Conservation (phyloP, 768 basidiomycete species). For the Dentipellis fragilis region DNA sequence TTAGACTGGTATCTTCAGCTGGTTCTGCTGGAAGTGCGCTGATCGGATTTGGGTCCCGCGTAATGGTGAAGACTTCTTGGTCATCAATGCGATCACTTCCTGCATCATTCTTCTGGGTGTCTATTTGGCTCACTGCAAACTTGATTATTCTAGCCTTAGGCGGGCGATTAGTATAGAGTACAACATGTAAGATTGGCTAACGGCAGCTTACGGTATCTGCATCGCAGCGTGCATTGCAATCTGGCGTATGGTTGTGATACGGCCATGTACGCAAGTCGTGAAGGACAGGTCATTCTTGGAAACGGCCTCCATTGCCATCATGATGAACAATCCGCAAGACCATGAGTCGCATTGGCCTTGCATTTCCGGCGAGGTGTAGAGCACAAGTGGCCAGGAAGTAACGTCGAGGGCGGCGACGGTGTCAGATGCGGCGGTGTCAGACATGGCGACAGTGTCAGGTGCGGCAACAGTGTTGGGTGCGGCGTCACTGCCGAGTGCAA, state of each 20-base stretch:
- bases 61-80: too few species aligned
- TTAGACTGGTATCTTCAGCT: too few species aligned
- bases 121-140: neutral
- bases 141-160: neutral
- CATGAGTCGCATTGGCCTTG: neutral
- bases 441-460: too few species aligned
- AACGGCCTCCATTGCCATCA: slow-evolving; percentile 6
- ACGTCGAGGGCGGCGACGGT: neutral
- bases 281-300: neutral
- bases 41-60: too few species aligned
- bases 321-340: slow-evolving; percentile 3
- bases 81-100: neutral
- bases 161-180: too few species aligned
- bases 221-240: neutral
- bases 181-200: neutral
- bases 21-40: too few species aligned
- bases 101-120: neutral
- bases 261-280: neutral
- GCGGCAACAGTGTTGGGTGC: too few species aligned
- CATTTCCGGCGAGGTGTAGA: neutral
- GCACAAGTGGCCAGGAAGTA: neutral
- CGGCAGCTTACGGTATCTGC: neutral
- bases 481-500: too few species aligned
- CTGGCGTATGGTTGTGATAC: neutral
- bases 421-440: too few species aligned